Evolutionary conservation across 768 basidiomycete species (phyloP), one percentile per base, ranked within the genome.

Genomic region (Mycena chlorophos): DNA sequence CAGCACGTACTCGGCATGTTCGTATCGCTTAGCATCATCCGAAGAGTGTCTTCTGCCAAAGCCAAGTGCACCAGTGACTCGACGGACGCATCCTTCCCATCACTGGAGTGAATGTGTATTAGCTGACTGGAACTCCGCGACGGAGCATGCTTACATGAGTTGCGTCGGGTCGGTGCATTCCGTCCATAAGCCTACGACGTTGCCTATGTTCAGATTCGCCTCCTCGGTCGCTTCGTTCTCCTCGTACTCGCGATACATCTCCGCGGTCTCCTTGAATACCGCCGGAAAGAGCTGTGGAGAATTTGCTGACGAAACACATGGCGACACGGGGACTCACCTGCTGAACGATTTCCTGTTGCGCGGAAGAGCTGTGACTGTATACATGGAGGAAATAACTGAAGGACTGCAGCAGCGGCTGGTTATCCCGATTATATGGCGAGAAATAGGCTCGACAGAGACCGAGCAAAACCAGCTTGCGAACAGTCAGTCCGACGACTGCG

Each of bases 361-460:
- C 63, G 4, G 80, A 68, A 0, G 87, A 86, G n/a, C 91, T 91
- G 70, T 86, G 91, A 69, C 90, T 90, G 66, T 88, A 97, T 0
- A 86, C 84, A 2, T 85, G 89, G 71, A 95, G 86, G 77, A 96
- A 96, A 68, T 88, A 90, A 3, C 87, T 80, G 34, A 97, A 71
- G 63, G 88, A 93, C 68, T 98, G 95, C 38, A 91, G 81, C 17
- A 98, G 76, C 52, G 88, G 83, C 56, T 91, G 87, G 63, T 96
- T 98, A 26, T 85, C 82, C 16, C 74, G 78, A 2, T 91, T 96
- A 51, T 87, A 81, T 1, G 91, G 91, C 0, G 89, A 89, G 47
- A 97, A 77, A 69, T 90, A 98, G 4, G 82, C 75, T 22, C 72
- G 69, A 12, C 77, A 61, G 40, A 81, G 67, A 34, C 69, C 68